These are phyloP conservation scores for Eudorina sp. DNA, from an alignment of 139 green algal species.

Conservation along the genomic window DNA sequence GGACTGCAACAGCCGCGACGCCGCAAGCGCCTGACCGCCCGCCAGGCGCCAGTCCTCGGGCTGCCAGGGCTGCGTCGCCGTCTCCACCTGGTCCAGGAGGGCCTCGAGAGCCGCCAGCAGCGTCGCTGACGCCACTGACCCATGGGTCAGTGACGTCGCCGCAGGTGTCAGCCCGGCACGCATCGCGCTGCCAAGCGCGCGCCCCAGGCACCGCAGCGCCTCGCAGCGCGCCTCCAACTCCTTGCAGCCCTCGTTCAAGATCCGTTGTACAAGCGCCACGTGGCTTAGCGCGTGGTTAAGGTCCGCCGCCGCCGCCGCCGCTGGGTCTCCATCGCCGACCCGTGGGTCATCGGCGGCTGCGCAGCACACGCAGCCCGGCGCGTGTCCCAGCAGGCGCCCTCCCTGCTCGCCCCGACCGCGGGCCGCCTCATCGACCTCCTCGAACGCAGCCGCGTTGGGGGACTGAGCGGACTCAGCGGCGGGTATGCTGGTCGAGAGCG, in stretches of 20 bases:
- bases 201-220: conserved; percentile 64
- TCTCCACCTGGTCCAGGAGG: conserved; percentile 37
- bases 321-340: background rate
- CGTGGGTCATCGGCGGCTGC: background rate
- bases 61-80: conserved; percentile 48
- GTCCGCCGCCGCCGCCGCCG: background rate
- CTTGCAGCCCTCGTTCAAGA: conserved; percentile 13
- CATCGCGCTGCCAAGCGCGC: conserved; percentile 33
- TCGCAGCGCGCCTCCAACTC: conserved; percentile 53
- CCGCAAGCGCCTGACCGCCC: conserved; percentile 65
- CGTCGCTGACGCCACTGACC: background rate
- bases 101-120: conserved; percentile 46
- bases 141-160: background rate
- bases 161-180: background rate
- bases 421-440: background rate
- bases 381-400: background rate
- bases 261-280: conserved; percentile 14
- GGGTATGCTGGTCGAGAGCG: background rate
- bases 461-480: background rate
- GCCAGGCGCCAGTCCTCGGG: conserved; percentile 70
- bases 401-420: background rate
- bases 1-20: conserved; percentile 59
- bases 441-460: background rate
- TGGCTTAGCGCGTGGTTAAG: conserved; percentile 13
- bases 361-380: conserved; percentile 15